These are phyloP conservation scores for Termitomyces bulborhizus DNA, from an alignment of 768 basidiomycete genomes.

Conservation along the genomic window DNA sequence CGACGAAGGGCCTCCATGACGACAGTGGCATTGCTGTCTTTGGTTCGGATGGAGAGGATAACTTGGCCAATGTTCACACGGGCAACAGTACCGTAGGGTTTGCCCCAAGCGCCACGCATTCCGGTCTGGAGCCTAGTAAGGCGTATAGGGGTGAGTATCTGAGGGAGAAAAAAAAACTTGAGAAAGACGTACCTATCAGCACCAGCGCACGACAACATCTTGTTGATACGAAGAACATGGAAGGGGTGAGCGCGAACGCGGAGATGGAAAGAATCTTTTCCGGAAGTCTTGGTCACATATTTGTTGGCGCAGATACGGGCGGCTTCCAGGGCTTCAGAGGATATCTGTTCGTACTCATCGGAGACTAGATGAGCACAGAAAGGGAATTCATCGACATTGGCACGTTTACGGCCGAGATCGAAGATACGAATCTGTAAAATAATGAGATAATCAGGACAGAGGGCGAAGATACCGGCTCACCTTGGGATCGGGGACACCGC, in stretches of 20 bases:
- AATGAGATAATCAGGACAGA: not conserved
- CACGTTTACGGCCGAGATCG: conserved; percentile 93
- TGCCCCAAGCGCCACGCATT: conserved; percentile 99
- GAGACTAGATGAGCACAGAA: conserved; percentile 96
- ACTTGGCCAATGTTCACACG: conserved; percentile 97
- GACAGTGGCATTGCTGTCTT: conserved; percentile 80
- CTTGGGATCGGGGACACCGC: conserved; percentile 97
- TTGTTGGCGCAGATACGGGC: conserved; percentile 99
- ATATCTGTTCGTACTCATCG: conserved; percentile 96
- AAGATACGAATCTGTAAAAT: conserved; percentile 82
- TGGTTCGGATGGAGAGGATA: conserved; percentile 83
- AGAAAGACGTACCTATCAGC: conserved; percentile 77
- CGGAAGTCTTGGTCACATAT: conserved; percentile 95
- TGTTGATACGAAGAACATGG: conserved; percentile 99
- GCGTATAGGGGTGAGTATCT: not conserved
- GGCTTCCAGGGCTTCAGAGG: conserved; percentile 93
- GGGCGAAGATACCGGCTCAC: conserved; percentile 27
- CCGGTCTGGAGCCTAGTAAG: conserved; percentile 81
- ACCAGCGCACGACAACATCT: conserved; percentile 99
- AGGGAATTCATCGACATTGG: conserved; percentile 96
- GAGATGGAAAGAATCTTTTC: conserved; percentile 99
- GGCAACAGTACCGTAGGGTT: conserved; percentile 94
- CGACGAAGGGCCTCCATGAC: conserved; percentile 97
- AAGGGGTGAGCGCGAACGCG: conserved; percentile 96
- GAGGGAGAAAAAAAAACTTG: too few relatives aligned